Base-by-base conservation (phyloP, 306 rosid species). In the Pyrus bretschneideri region DNA sequence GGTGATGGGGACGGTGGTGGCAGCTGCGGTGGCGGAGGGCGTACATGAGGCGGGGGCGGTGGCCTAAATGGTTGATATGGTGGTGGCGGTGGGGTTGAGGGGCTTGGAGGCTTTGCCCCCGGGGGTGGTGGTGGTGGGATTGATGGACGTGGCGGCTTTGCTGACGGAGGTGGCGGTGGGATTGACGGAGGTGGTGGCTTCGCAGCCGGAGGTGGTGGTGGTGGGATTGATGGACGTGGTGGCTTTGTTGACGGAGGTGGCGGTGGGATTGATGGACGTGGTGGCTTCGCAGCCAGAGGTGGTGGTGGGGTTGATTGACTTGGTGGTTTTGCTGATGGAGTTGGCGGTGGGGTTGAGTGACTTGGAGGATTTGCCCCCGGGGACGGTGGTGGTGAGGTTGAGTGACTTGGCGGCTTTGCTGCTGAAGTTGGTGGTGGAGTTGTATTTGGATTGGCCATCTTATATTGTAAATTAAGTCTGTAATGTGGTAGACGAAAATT, bases 1-100 rank as follows among this genome's bases (percentile, higher is more conserved):
- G 96, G 85, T 30, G 93, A 17, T 11, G 97, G 92, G 5, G 93
- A 59, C 0, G 93, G 96, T 9, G 86, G 92, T 4, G 87, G 73
- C 17, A 87, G 89, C 25, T 72, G 21, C 0, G 86, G 77, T 0
- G 88, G 82, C 0, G 79, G 82, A 3, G 88, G 86, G 69, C 4
- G 75, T 4, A 21, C 23, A 4, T 45, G 68, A 59, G 85, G 83
- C 0, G 90, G 83, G 0, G 91, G 79, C 1, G 89, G 89, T 12
- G 91, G 86, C 2, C 82, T 85, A 3, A 77, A 76, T 1, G 83
- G 79, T 1, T 59, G 84, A 42, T 65, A 67, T 13, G 70, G 80
- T 14, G 79, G 85, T 2, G 83, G 54, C 7, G 79, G 79, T 3
- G 18, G 76, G 29, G 69, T 62, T 62, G 67, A 62, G 42, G 31